Evolutionary conservation across 495 filamentous ascomycete species (phyloP).

Genomic region (Daldinia bambusicola): DNA sequence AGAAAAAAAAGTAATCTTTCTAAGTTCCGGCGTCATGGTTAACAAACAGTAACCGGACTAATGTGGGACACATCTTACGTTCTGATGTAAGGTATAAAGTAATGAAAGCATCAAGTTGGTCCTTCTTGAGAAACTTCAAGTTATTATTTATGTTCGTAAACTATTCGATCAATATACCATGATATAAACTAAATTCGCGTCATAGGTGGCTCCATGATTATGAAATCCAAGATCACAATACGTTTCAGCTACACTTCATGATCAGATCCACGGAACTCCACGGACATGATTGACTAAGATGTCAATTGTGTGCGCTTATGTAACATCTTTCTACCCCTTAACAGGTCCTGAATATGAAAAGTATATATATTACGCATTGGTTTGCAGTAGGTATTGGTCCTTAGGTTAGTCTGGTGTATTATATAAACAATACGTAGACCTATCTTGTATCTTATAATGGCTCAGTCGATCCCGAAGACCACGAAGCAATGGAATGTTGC

Average conservation of each 20-base stretch:
- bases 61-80: too few species aligned
- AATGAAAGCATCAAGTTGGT: background rate
- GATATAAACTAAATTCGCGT: background rate
- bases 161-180: background rate
- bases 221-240: background rate
- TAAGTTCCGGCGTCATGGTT: too few species aligned
- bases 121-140: background rate
- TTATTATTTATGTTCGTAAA: background rate
- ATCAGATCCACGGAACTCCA: background rate
- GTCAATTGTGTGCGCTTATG: background rate
- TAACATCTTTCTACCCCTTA: background rate
- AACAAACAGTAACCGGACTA: too few species aligned
- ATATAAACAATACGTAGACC: background rate
- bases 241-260: background rate
- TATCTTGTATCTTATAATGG: background rate
- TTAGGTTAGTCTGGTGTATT: background rate
- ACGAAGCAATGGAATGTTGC: constrained; percentile 45
- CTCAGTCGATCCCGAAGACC: constrained; percentile 32
- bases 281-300: background rate
- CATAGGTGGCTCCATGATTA: too few species aligned
- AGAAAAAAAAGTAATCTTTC: too few species aligned
- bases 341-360: background rate
- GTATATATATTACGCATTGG: background rate
- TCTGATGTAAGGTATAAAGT: too few species aligned
- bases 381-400: background rate